phyloP scores from a whole-genome alignment of 2,329 filamentous ascomycete genomes.

The Aspergillus quadricinctus region DNA sequence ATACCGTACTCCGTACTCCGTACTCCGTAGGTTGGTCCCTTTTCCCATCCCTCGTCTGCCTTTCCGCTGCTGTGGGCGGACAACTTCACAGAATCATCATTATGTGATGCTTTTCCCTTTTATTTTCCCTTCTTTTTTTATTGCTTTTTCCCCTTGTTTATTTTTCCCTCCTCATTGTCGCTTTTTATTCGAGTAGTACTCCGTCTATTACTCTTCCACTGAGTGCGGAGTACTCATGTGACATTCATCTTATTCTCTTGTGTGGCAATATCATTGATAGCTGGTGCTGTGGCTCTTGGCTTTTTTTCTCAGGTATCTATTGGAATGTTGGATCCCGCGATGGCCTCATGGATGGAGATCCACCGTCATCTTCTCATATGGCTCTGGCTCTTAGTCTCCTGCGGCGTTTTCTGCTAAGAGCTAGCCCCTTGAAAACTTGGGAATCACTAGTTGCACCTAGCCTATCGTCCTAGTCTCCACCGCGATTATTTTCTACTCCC shows the following conservation, averaged over 20 bases:
- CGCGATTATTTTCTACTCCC: not conserved
- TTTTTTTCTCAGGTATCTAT: not conserved
- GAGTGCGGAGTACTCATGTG: not conserved
- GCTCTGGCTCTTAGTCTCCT: not conserved
- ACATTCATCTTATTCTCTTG: not conserved
- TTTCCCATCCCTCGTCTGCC: not conserved
- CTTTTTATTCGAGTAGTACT: not conserved
- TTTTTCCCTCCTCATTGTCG: not conserved
- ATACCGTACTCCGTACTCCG: too few species aligned
- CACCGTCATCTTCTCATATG: constrained; percentile 12
- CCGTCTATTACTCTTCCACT: not conserved
- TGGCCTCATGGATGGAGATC: constrained; percentile 16
- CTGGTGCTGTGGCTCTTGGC: not conserved
- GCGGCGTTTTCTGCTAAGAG: constrained; percentile 14
- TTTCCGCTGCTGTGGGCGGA: not conserved
- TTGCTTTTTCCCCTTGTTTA: not conserved
- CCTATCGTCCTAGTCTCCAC: constrained; percentile 1
- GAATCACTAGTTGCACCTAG: constrained; percentile 19
- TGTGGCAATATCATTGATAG: not conserved
- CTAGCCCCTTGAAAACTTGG: constrained; percentile 5
- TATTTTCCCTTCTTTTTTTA: not conserved
- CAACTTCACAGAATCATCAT: not conserved
- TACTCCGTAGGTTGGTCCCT: not conserved
- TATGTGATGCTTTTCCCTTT: not conserved
- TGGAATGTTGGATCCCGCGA: constrained; percentile 13